Evolutionary conservation across 2,329 filamentous ascomycete species (phyloP).

Genomic region (Colletotrichum sp.): DNA sequence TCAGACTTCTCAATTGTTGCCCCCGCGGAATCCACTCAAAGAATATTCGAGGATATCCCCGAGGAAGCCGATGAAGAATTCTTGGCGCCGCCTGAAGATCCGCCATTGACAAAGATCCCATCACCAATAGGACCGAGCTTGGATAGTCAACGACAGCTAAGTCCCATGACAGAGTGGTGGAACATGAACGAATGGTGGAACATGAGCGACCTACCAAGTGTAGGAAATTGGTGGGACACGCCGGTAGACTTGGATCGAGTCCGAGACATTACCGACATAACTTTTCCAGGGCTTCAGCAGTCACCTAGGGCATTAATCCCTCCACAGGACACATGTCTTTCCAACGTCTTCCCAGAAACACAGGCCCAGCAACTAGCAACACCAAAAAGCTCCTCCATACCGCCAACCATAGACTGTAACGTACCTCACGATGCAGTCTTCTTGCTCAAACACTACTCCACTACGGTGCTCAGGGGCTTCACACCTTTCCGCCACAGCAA

Average conservation of each 20-base stretch:
- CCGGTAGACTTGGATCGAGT: not conserved
- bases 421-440: conserved; percentile 35
- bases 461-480: conserved; percentile 36
- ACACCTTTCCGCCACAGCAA: conserved; percentile 40
- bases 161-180: not conserved
- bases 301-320: not conserved
- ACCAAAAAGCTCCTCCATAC: not conserved
- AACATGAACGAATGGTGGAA: conserved; percentile 1
- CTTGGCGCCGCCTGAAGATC: not conserved
- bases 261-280: not conserved
- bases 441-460: conserved; percentile 41
- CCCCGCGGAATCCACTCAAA: not conserved
- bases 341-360: not conserved
- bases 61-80: not conserved
- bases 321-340: not conserved
- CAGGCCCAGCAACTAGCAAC: not conserved
- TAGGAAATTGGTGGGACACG: not conserved
- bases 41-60: not conserved
- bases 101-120: not conserved
- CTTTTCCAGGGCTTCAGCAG: not conserved
- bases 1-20: not conserved
- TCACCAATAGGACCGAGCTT: not conserved
- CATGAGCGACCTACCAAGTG: not conserved
- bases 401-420: not conserved
- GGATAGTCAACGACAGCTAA: not conserved